Conservation (phyloP, 73 alveolate species). For the Paramecium pentaurelia region DNA sequence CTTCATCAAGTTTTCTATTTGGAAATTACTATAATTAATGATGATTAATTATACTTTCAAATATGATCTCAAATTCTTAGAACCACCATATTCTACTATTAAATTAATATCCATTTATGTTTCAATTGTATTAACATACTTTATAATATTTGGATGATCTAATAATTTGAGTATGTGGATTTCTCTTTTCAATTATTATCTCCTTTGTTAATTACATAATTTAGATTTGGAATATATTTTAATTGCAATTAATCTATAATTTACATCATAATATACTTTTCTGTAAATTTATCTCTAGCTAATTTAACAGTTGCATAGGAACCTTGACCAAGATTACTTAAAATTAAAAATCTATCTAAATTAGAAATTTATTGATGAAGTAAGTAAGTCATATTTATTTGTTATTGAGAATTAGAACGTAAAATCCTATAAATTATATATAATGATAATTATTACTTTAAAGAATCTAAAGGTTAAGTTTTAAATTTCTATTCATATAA, state of each 20-base stretch:
- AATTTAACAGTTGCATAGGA: constrained; percentile 91
- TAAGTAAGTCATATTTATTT: neutral
- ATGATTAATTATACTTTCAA: constrained; percentile 53
- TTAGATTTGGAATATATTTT: constrained; percentile 82
- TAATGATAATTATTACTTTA: neutral
- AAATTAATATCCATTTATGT: constrained; percentile 74
- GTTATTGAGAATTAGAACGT: neutral
- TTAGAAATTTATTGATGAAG: neutral
- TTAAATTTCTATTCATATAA: neutral
- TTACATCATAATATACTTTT: constrained; percentile 33
- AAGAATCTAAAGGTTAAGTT: neutral
- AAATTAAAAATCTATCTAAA: neutral
- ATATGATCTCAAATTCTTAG: constrained; percentile 76
- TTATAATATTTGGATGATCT: constrained; percentile 84
- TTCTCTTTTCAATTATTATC: constrained; percentile 83
- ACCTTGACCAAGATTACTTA: constrained; percentile 70
- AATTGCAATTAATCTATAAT: constrained; percentile 65
- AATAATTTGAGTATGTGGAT: constrained; percentile 76
- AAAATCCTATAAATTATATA: neutral
- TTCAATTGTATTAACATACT: constrained; percentile 80
- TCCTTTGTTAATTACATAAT: constrained; percentile 83
- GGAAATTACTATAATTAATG: constrained; percentile 40
- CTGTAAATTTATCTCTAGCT: constrained; percentile 75
- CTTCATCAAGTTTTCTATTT: constrained; percentile 49
- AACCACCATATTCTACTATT: constrained; percentile 87